Evolutionary conservation across 768 basidiomycete species (phyloP), one percentile per base, ranked within the genome.

Genomic region (Mycena kentingensis): DNA sequence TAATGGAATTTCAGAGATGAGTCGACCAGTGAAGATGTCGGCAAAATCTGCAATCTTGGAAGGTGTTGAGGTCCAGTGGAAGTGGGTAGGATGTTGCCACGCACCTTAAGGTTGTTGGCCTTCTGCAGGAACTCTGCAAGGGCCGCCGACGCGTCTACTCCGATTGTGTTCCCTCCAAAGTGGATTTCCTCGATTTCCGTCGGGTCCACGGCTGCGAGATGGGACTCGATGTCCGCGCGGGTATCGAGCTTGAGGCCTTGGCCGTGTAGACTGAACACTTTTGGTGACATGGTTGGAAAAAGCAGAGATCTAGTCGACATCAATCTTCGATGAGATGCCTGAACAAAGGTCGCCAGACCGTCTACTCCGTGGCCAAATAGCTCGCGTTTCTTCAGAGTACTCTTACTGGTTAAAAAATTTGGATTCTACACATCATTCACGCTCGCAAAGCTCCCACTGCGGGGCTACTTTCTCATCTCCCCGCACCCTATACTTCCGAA

Each of bases 21-120:
- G 81, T 58, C 96, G 90, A 49, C 95, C 92, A 2, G 96, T 98
- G 74, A 99, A 99, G 71, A 99, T 95, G 73, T 98, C 96, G 26
- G 93, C 89, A 59, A 98, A 90, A 75, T 98, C 87, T 60, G 95
- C 96, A 53, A 96, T 75, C 97, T 98, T 66, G 25, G 39, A 39
- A 35, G 12, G 38, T 43, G 48, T 34, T 44, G 21, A 28, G 52
- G 43, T n/a, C 51, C 39, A 43, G 25, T 32, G 37, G 42, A 28
- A 18, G 22, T 31, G 34, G n/a, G 45, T 35, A 48, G 18, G 34
- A 36, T 24, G 12, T 37, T 16, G 16, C 26, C 6, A 66, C 79
- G 47, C 55, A 92, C 95, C 80, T 85, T 87, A 43, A 98, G 70
- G 2, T 69, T 72, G 31, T 78, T 73, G 22, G 92, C 83, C 64